Evolutionary conservation across 2,329 filamentous ascomycete species (phyloP).

Genomic region (Spiromastix sp.): DNA sequence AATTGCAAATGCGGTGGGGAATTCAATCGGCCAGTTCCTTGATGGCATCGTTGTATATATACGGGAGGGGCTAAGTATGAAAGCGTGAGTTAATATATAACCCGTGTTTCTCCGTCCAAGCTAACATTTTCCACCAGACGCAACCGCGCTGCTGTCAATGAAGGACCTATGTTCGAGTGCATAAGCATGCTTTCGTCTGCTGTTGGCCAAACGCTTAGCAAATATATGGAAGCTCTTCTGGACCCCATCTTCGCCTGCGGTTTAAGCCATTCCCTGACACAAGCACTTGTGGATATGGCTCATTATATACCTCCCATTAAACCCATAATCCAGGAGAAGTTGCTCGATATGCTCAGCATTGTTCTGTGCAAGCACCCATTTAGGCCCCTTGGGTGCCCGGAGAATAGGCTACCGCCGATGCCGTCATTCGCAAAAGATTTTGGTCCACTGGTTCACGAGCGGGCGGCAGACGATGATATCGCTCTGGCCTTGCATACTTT

Average conservation of each 20-base stretch:
- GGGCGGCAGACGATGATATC: slow-evolving; percentile 72
- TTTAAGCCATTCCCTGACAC: slow-evolving; percentile 82
- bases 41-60: slow-evolving; percentile 92
- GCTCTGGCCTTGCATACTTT: slow-evolving; percentile 88
- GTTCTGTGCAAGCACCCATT: slow-evolving; percentile 90
- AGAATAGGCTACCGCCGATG: slow-evolving; percentile 69
- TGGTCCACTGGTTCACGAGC: slow-evolving; percentile 70
- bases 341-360: slow-evolving; percentile 89
- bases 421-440: slow-evolving; percentile 82
- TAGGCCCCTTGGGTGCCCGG: slow-evolving; percentile 81
- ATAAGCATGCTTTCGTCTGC: slow-evolving; percentile 94
- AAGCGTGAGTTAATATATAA: slow-evolving; percentile 44
- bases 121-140: slow-evolving; percentile 34
- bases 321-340: slow-evolving; percentile 80
- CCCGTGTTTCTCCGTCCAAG: too few species aligned
- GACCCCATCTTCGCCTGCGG: slow-evolving; percentile 97
- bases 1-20: slow-evolving; percentile 91
- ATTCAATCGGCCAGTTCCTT: slow-evolving; percentile 86
- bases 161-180: slow-evolving; percentile 84
- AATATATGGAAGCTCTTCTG: slow-evolving; percentile 92
- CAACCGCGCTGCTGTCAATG: slow-evolving; percentile 47
- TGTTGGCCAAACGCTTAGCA: slow-evolving; percentile 91
- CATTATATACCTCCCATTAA: slow-evolving; percentile 97
- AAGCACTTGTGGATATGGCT: slow-evolving; percentile 95
- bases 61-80: slow-evolving; percentile 74